A percentile compares a stretch with the other conserved stretches of the same genome.
These are phyloP conservation scores for Fonsecaea erecta DNA, from an alignment of 2,329 filamentous ascomycete genomes.

Conservation along the genomic window DNA sequence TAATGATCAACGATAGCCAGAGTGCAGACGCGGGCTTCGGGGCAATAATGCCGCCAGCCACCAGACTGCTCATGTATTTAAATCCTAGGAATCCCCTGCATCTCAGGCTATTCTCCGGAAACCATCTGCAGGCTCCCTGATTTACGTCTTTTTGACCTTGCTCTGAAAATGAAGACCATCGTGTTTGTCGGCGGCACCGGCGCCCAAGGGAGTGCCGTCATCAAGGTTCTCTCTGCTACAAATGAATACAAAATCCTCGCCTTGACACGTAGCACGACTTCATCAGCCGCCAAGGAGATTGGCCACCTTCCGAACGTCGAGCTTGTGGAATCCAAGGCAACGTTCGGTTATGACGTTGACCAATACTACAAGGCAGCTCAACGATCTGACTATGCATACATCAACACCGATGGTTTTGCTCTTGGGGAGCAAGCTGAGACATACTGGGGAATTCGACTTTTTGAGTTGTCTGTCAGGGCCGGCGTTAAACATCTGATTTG, in stretches of 20 bases:
- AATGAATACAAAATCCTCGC: slow-evolving; percentile 43
- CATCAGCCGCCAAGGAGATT: slow-evolving; percentile 49
- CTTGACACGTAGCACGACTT: slow-evolving; percentile 54
- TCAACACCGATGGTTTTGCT: slow-evolving; percentile 61
- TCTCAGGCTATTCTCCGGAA: neutral
- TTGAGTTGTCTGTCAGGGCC: slow-evolving; percentile 43
- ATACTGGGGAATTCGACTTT: slow-evolving; percentile 49
- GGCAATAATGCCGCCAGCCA: neutral
- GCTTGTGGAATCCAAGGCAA: slow-evolving; percentile 52
- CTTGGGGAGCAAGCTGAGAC: slow-evolving; percentile 57
- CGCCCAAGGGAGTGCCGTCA: slow-evolving; percentile 56
- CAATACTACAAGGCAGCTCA: slow-evolving; percentile 51
- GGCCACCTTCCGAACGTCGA: slow-evolving; percentile 51
- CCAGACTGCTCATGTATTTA: neutral
- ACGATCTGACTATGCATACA: slow-evolving; percentile 54
- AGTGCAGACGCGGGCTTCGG: neutral
- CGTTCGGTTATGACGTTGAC: slow-evolving; percentile 45
- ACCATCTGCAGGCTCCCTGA: neutral
- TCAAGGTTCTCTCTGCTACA: slow-evolving; percentile 41
- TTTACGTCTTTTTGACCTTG: neutral
- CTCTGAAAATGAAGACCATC: slow-evolving; percentile 21
- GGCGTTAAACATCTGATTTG: slow-evolving; percentile 52
- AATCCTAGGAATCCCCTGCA: neutral
- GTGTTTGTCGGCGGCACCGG: slow-evolving; percentile 56
- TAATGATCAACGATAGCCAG: slow-evolving; percentile 2